Base-by-base conservation (phyloP, 495 filamentous ascomycete species). In the Annulohypoxylon stygium region DNA sequence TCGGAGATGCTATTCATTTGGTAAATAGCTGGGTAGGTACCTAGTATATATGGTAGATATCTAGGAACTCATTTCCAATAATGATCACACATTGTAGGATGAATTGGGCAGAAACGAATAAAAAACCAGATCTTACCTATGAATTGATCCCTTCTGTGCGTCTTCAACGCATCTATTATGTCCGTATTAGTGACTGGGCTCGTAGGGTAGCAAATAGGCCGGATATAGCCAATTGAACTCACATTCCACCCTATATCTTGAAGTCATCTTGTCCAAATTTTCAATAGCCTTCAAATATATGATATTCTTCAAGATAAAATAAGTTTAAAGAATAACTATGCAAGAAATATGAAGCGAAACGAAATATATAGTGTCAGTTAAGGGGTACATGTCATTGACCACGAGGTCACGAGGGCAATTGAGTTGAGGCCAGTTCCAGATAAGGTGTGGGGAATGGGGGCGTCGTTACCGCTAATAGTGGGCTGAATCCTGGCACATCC, bases 221-320 rank as follows among this genome's bases (percentile, higher is more conserved):
- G 58, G 59, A 39, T 39, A 55, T 36, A 43, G 67, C 62, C 50
- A 41, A 55, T 77, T 34, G 37, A 30, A 77, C 81, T 76, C 80
- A 94, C 92, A 97, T 86, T 97, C 94, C 72, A 97, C 94, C 55
- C 94, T 88, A 79, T 97, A 97, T 61, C 94, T 87, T 16, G 93
- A 93, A 12, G 94, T 97, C 94, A 97, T 97, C 20, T 54, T 74
- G 60, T 36, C 18, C 7, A 26, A 75, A 57, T 23, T 66, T 51
- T 34, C 16, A 64, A 57, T 51, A 26, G 9, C 30, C 8, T 65
- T 57, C 18, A 18, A 34, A 2, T 73, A 2, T 73, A 48, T 12
- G 23, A 41, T 2, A 11, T 14, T 1, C 14, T 12, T 55, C 10
- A 20, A 57, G 11, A 10, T 14, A 48, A 43, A 47, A 41, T 36